A percentile compares a stretch with the other conserved stretches of the same genome.
These are phyloP conservation scores for Sedum album DNA, from an alignment of 164 flowering plant genomes.

Conservation along the genomic window DNA sequence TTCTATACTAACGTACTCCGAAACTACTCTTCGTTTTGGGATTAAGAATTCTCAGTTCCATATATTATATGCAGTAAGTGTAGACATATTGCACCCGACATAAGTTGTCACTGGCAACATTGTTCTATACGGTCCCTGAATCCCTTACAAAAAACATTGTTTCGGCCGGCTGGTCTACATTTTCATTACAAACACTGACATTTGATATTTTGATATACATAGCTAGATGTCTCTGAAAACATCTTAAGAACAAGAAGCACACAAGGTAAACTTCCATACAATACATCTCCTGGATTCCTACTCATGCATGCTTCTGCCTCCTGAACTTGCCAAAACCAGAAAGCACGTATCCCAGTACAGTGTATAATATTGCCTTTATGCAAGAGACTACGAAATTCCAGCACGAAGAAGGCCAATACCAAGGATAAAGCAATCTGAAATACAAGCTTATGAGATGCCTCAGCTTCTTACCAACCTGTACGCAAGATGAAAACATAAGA, in stretches of 20 bases:
- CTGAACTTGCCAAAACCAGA: constrained; percentile 48
- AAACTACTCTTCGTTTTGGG: too few relatives aligned
- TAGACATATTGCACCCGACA: too few relatives aligned
- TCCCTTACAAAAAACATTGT: too few relatives aligned
- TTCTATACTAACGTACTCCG: too few relatives aligned
- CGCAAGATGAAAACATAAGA: not conserved
- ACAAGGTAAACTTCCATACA: not conserved
- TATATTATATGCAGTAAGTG: too few relatives aligned
- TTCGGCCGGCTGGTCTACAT: too few relatives aligned
- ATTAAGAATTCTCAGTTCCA: too few relatives aligned
- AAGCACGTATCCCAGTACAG: constrained; percentile 42
- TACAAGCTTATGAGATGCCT: constrained; percentile 83
- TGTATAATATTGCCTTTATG: constrained; percentile 41
- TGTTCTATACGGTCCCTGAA: too few relatives aligned
- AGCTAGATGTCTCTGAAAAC: not conserved
- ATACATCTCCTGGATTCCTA: not conserved
- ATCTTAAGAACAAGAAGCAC: not conserved
- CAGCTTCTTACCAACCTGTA: constrained; percentile 80
- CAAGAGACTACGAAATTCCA: constrained; percentile 77
- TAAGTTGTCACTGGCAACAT: too few relatives aligned
- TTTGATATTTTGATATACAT: not conserved
- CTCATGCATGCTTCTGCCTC: constrained; percentile 21
- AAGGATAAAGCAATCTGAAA: constrained; percentile 83
- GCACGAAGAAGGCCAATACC: constrained; percentile 99
- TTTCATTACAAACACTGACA: too few relatives aligned